phyloP scores from a whole-genome alignment of 257 asterid species.

The Solanum pimpinellifolium region DNA sequence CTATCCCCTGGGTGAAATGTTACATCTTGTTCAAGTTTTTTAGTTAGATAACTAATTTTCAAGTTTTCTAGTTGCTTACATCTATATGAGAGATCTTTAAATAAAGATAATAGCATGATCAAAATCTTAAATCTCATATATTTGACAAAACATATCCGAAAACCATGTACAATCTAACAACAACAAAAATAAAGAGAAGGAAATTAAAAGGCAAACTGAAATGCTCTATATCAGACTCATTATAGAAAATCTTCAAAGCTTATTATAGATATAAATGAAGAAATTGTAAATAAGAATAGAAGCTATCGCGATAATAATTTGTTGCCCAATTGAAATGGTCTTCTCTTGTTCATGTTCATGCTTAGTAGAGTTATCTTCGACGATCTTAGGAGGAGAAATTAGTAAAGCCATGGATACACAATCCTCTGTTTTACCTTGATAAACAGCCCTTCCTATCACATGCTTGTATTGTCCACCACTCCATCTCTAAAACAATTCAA shows the following conservation, averaged over 20 bases:
- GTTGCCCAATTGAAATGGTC: constrained; percentile 47
- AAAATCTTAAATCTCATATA: not conserved
- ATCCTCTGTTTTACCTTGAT: constrained; percentile 25
- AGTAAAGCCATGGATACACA: constrained; percentile 57
- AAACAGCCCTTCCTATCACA: constrained; percentile 69
- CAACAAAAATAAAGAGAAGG: not conserved
- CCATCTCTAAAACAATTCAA: constrained; percentile 32
- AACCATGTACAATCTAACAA: not conserved
- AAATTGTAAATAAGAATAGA: constrained; percentile 31
- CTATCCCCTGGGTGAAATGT: not conserved
- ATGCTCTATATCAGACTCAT: not conserved
- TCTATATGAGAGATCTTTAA: not conserved
- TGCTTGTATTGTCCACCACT: constrained; percentile 49
- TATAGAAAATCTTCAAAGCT: not conserved
- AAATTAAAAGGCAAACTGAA: not conserved
- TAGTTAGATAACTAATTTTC: not conserved
- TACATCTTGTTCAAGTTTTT: not conserved
- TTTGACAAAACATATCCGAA: not conserved
- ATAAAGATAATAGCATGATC: not conserved
- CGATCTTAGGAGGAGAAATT: constrained; percentile 26
- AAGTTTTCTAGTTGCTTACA: not conserved
- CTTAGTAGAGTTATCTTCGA: not conserved
- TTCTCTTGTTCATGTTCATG: constrained; percentile 1
- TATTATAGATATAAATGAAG: constrained; percentile 17
- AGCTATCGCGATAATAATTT: constrained; percentile 26